Base-by-base conservation (phyloP, 2,329 filamentous ascomycete genomes). In the Colletotrichum liaoningense region DNA sequence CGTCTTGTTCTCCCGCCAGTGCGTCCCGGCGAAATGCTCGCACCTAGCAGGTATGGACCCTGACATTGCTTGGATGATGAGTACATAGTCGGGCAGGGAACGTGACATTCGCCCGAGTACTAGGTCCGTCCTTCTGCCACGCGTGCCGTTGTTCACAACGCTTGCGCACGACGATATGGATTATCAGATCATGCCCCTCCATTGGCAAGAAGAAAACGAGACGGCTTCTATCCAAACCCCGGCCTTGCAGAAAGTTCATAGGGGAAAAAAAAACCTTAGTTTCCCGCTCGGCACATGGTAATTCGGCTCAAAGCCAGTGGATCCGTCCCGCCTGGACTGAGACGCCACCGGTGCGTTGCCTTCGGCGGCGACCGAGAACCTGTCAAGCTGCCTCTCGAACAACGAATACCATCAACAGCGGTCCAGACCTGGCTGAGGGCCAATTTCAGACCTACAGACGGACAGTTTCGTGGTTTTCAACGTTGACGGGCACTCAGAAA, bases 241-340 rank as follows among this genome's bases (percentile, higher is more conserved):
- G 22, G 52, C 11, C 49, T 28, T 9, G 14, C 22, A 26, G 38
- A 9, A 24, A 56, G 26, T 8, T 12, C 11, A 28, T 28, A 11
- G 24, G 54, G n/a, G 11, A 11, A 12, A 35, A 35, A 5, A 22
- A 56, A 56, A 22, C 33, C 33, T 62, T 62, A 57, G 67, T 58
- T 38, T 69, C 52, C 66, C 59, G 60, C 42, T 65, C 60, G 67
- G 54, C 70, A 73, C 60, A 70, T 66, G 70, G 49, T 33, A 66
- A 66, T 49, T 57, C 49, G 52, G 49, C 38, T 60, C 55, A 38
- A 38, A 57, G 56, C 67, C 56, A 65, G 67, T 57, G 60, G 60
- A 57, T 30, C 56, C 46, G 70, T 62, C 60, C 66, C 33, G 46
- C 55, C 42, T 33, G 4, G 46, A 30, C 11, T 42, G 11, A 42